Base-by-base conservation (phyloP, 257 asterid genomes). In the Lycium barbarum region DNA sequence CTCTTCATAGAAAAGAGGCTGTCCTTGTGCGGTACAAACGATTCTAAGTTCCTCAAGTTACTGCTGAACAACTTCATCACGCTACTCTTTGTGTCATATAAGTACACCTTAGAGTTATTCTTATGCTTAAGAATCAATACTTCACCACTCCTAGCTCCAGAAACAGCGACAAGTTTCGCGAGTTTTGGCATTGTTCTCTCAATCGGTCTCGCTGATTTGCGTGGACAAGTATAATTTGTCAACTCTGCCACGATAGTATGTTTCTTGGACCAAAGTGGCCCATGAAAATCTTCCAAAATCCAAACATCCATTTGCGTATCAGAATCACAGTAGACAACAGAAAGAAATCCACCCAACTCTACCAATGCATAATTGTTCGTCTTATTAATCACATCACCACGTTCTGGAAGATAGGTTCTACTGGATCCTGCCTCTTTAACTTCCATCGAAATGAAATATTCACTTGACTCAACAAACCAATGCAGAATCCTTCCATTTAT, bases 211-310 rank as follows among this genome's bases (percentile, higher is more conserved):
- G 79, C 7, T 43, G 43, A 17, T 15, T 36, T 43, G 53, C 43
- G 7, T 4, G 80, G 73, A 55, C 18, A 38, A 6, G 54, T 9
- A n/a, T 63, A 74, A 10, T 86, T 71, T 15, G 63, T n/a, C 47
- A 51, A 33, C 35, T 66, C 83, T 36, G 40, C 14, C 7, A 13
- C 18, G 4, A 80, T 70, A 0, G 35, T 84, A 36, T 70, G 83
- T 49, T 80, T 84, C 85, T 86, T 86, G 47, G 10, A 84, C 89
- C 89, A 86, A 18, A 59, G 5, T 43, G 51, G 71, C 67, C 54
- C 61, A 12, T 26, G 45, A 10, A 62, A 62, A 18, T 84, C 83
- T 5, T 86, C 83, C 84, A 68, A 35, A 65, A 70, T 10, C 89
- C 89, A 86, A 51, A 84, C 53, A 70, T 80, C 79, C 33, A 84